Conservation (phyloP, 768 basidiomycete genomes). For the Cubamyces lactineus region DNA sequence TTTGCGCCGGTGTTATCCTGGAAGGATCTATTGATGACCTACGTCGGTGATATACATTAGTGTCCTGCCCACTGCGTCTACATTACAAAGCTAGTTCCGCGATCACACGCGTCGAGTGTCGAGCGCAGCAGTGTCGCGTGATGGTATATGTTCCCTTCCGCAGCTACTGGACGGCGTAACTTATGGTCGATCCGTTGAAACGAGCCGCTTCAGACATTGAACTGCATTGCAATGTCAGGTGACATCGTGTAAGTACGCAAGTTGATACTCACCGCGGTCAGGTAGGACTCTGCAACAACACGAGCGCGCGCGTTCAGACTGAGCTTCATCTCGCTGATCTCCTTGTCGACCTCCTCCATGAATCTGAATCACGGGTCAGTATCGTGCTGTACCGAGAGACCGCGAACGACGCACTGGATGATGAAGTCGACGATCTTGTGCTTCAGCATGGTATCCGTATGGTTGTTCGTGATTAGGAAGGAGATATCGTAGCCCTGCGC, state of each 20-base stretch:
- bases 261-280: conserved; percentile 71
- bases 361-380: conserved; percentile 53
- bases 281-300: conserved; percentile 95
- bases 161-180: neutral
- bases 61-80: conserved; percentile 17
- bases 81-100: neutral
- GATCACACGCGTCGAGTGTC: too few relatives aligned
- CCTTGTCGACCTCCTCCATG: conserved; percentile 99
- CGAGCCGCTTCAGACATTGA: conserved; percentile 10
- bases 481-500: conserved; percentile 95
- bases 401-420: conserved; percentile 69
- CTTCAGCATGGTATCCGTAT: conserved; percentile 98
- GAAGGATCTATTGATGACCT: neutral
- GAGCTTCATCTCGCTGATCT: conserved; percentile 99
- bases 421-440: conserved; percentile 99
- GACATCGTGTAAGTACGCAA: neutral
- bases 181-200: too few relatives aligned
- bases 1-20: too few relatives aligned
- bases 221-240: neutral
- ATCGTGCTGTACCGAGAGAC: too few relatives aligned
- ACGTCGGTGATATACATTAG: conserved; percentile 17
- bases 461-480: conserved; percentile 96
- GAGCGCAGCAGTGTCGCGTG: neutral
- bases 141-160: neutral
- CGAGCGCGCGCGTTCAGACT: conserved; percentile 94